Evolutionary conservation across 257 asterid genomes (phyloP).

Genomic region (Eucommia ulmoides): DNA sequence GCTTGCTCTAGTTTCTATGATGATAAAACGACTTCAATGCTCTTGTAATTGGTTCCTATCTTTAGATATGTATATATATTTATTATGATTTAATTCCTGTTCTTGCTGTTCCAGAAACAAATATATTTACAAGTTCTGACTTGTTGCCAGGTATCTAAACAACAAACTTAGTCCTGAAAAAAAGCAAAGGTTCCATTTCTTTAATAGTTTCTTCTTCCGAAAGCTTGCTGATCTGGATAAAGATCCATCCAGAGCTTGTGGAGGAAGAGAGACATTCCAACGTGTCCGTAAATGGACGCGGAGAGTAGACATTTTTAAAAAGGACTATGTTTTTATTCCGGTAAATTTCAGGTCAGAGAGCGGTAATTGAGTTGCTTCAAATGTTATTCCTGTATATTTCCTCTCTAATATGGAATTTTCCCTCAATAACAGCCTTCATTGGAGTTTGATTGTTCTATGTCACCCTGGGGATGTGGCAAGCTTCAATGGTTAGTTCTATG

Average conservation of each 20-base stretch:
- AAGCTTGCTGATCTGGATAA: conserved; percentile 54
- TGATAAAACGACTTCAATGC: no score
- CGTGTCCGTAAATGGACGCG: conserved; percentile 82
- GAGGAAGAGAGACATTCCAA: conserved; percentile 52
- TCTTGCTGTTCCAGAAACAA: no score
- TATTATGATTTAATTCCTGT: no score
- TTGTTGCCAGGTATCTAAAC: conserved; percentile 51
- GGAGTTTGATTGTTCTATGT: conserved; percentile 92
- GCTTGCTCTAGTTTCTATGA: no score
- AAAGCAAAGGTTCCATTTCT: conserved; percentile 60
- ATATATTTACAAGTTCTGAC: no score
- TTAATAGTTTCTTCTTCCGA: conserved; percentile 87
- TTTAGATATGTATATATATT: no score
- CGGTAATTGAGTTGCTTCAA: conserved; percentile 6
- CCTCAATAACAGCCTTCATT: conserved; percentile 60
- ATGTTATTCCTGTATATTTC: conserved; percentile 9
- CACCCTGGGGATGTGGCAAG: conserved; percentile 74
- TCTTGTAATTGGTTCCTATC: no score
- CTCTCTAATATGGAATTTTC: conserved; percentile 14
- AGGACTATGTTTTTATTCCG: conserved; percentile 75
- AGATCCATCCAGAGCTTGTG: conserved; percentile 29
- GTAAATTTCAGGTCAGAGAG: conserved; percentile 73
- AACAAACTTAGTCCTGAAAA: conserved; percentile 32
- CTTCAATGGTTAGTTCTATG: conserved; percentile 29
- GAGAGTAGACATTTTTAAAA: conserved; percentile 61